Conservation (phyloP, 2,329 filamentous ascomycete species). For the Chaetomiaceae sp. region DNA sequence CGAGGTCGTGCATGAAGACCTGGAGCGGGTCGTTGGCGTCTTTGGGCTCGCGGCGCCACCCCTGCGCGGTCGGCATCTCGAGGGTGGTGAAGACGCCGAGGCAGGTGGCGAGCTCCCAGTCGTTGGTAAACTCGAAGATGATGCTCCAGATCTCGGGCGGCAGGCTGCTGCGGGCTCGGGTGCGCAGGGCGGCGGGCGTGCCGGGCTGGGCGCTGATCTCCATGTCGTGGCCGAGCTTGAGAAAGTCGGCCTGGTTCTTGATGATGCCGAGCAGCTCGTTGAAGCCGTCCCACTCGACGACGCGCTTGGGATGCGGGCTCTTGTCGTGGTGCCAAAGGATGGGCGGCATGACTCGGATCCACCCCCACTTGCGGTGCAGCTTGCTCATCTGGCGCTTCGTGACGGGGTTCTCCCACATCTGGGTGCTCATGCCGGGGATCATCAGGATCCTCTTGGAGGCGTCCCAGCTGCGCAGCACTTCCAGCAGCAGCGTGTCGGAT, state of each 20-base stretch:
- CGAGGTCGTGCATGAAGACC: slow-evolving; percentile 71
- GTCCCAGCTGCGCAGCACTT: slow-evolving; percentile 81
- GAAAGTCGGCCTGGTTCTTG: slow-evolving; percentile 70
- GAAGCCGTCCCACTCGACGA: slow-evolving; percentile 59
- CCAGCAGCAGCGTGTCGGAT: slow-evolving; percentile 73
- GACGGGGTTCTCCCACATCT: slow-evolving; percentile 87
- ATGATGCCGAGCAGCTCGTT: slow-evolving; percentile 69
- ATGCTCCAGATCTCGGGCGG: slow-evolving; percentile 88
- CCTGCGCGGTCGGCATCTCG: slow-evolving; percentile 53
- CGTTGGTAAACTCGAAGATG: slow-evolving; percentile 75
- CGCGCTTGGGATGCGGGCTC: slow-evolving; percentile 38
- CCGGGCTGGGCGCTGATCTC: slow-evolving; percentile 47
- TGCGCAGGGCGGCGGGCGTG: slow-evolving; percentile 21
- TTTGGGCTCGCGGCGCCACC: slow-evolving; percentile 61
- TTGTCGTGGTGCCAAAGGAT: slow-evolving; percentile 74
- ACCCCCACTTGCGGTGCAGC: slow-evolving; percentile 77
- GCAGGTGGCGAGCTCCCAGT: slow-evolving; percentile 86
- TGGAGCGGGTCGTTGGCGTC: slow-evolving; percentile 60
- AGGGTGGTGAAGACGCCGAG: slow-evolving; percentile 77
- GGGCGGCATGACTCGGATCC: slow-evolving; percentile 76
- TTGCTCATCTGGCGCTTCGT: slow-evolving; percentile 84
- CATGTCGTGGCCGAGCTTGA: slow-evolving; percentile 68
- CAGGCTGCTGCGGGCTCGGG: slow-evolving; percentile 44
- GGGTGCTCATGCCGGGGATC: slow-evolving; percentile 81
- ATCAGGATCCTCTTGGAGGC: slow-evolving; percentile 78